phyloP scores from a whole-genome alignment of 805 yeast species.

The Ogataea chonburiensis region DNA sequence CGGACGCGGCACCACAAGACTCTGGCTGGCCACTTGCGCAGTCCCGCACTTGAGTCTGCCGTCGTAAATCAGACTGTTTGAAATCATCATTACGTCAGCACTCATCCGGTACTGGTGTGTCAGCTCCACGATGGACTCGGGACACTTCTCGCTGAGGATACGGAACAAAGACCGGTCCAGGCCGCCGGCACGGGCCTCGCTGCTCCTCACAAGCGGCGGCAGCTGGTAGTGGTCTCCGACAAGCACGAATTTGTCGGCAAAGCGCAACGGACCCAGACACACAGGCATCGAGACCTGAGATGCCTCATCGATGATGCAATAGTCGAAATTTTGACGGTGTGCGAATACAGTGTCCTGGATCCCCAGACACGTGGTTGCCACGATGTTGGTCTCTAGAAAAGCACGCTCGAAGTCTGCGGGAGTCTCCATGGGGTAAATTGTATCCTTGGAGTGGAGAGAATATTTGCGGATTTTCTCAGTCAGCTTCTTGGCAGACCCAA shows the following conservation, averaged over 20 bases:
- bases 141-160: constrained; percentile 67
- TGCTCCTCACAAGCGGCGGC: constrained; percentile 79
- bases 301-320: constrained; percentile 94
- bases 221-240: constrained; percentile 97
- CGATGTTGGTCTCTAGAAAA: constrained; percentile 62
- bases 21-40: constrained; percentile 57
- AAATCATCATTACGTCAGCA: constrained; percentile 77
- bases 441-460: constrained; percentile 43
- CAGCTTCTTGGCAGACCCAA: constrained; percentile 60
- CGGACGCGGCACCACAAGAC: constrained; percentile 47
- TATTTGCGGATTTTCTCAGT: constrained; percentile 60
- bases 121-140: constrained; percentile 71
- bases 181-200: constrained; percentile 62
- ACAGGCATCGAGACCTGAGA: constrained; percentile 93
- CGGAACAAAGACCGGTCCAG: constrained; percentile 77
- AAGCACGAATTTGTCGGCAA: constrained; percentile 74
- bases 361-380: constrained; percentile 88
- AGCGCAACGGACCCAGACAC: constrained; percentile 82
- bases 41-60: constrained; percentile 78
- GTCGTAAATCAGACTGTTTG: constrained; percentile 76
- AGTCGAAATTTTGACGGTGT: constrained; percentile 65
- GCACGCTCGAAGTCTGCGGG: constrained; percentile 46
- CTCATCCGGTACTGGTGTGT: constrained; percentile 92
- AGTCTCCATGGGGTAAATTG: constrained; percentile 27
- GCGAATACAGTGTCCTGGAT: constrained; percentile 61